These are phyloP conservation scores for Lyophyllum atratum DNA, from an alignment of 768 basidiomycete genomes.

Conservation along the genomic window DNA sequence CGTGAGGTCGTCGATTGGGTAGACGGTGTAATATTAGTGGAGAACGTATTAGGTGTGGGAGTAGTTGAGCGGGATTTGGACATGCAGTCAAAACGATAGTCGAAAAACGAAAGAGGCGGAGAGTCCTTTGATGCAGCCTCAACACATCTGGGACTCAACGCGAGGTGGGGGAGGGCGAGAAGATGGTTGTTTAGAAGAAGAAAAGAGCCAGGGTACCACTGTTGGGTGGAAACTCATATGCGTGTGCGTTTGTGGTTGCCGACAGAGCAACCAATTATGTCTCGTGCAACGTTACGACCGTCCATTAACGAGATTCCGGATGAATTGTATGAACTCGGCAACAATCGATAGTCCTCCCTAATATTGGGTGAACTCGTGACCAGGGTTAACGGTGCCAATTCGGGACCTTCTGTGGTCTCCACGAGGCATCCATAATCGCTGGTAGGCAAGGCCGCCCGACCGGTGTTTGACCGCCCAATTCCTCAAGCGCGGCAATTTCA, in stretches of 20 bases:
- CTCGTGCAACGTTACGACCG: conserved; percentile 13
- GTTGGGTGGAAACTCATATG: conserved; percentile 22
- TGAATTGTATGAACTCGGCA: conserved; percentile 13
- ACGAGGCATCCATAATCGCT: conserved; percentile 18
- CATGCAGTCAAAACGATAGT: conserved; percentile 42
- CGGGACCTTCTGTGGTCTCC: conserved; percentile 10
- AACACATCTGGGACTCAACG: conserved; percentile 40
- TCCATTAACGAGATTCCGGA: conserved; percentile 5
- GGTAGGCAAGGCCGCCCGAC: not conserved
- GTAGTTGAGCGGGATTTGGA: conserved; percentile 49
- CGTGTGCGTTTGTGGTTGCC: conserved; percentile 14
- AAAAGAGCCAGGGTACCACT: conserved; percentile 22
- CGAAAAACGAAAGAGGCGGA: conserved; percentile 35
- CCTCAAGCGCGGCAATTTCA: conserved; percentile 13
- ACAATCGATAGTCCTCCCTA: conserved; percentile 7
- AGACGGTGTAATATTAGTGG: conserved; percentile 37
- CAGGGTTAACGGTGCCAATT: conserved; percentile 4
- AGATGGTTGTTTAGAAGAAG: conserved; percentile 14
- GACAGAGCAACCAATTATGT: conserved; percentile 23
- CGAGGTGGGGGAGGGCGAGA: conserved; percentile 24
- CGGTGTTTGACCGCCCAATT: conserved; percentile 6
- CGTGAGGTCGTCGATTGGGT: conserved; percentile 43
- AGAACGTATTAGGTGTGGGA: conserved; percentile 42
- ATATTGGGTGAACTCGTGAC: conserved; percentile 13
- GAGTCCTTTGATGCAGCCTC: conserved; percentile 41